Base-by-base conservation (phyloP, 2,329 filamentous ascomycete species). In the Hysterium pulicare region DNA sequence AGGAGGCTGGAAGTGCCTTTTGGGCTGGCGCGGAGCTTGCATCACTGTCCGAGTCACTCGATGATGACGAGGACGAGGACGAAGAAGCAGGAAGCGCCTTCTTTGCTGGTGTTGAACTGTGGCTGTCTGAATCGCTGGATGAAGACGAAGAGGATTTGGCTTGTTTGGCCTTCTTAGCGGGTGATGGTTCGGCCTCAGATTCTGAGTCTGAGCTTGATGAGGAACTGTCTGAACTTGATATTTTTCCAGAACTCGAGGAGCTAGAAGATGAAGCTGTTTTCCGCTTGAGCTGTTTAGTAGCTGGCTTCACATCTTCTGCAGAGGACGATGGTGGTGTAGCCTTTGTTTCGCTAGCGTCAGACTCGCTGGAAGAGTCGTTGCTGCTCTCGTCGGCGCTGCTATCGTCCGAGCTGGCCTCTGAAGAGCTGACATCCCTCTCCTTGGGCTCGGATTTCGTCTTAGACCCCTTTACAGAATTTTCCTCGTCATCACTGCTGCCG, bases 181-280 rank as follows among this genome's bases (percentile, higher is more conserved):
- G 44, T 19, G 48, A 48, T 26, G 50, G 42, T 20, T 57, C 55
- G 24, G 45, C 49, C 19, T 61, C 60, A 41, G 71, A 62, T 28
- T 74, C 71, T 38, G 77, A 77, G 21, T 57, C 55, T 7, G 58
- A 53, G 30, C 46, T 46, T 11, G 56, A 57, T 17, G 45, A 45
- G 3, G 53, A 53, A 38, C 47, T 62, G 16, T 54, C 48, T 9
- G 57, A 61, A 45, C 48, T 54, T 2, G 54, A 53, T 37, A 44
- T 42, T 11, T 46, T 56, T 38, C 46, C 47, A 17, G 60, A 59
- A 21, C 45, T 33, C 42, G 49, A 49, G 4, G 49, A 51, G 33
- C 26, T 48, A 22, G 50, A 54, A 1, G 42, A 47, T 16, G 53
- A 54, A 31, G 48, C 46, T 16, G 45, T 45, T n/a, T 38, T 42